Conservation (phyloP, 2,329 filamentous ascomycete species). For the Curvularia sp. region DNA sequence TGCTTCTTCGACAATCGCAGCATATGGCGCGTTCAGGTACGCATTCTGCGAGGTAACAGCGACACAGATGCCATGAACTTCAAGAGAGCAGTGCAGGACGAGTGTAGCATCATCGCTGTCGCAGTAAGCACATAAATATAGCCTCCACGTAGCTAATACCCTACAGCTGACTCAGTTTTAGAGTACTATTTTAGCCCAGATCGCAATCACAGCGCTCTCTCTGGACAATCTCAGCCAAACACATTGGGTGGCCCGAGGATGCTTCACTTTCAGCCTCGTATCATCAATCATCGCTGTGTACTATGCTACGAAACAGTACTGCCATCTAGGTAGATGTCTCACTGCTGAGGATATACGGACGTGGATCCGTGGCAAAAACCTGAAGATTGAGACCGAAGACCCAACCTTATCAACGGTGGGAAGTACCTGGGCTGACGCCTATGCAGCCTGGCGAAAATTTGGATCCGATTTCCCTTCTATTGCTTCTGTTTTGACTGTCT, state of each 20-base stretch:
- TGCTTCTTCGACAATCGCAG: neutral
- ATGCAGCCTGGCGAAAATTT: neutral
- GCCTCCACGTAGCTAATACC: neutral
- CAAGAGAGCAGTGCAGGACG: neutral
- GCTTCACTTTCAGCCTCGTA: neutral
- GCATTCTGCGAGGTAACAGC: neutral
- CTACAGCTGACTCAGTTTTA: neutral
- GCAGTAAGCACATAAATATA: neutral
- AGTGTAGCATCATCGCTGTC: constrained; percentile 8
- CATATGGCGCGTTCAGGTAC: neutral
- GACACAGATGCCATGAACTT: neutral
- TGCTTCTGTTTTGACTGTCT: neutral
- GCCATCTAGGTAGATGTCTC: neutral
- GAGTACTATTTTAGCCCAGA: constrained; percentile 6
- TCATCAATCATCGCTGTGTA: neutral
- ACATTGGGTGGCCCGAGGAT: neutral
- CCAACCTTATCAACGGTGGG: neutral
- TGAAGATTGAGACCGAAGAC: neutral
- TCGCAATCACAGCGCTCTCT: constrained; percentile 9
- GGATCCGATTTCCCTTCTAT: neutral
- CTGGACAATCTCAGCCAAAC: neutral
- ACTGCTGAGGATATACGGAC: neutral
- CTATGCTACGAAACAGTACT: constrained; percentile 6
- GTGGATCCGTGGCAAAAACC: neutral
- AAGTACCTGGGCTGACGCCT: neutral